Conservation (phyloP, 176 grass and related monocot species). For the Musa itinerans region DNA sequence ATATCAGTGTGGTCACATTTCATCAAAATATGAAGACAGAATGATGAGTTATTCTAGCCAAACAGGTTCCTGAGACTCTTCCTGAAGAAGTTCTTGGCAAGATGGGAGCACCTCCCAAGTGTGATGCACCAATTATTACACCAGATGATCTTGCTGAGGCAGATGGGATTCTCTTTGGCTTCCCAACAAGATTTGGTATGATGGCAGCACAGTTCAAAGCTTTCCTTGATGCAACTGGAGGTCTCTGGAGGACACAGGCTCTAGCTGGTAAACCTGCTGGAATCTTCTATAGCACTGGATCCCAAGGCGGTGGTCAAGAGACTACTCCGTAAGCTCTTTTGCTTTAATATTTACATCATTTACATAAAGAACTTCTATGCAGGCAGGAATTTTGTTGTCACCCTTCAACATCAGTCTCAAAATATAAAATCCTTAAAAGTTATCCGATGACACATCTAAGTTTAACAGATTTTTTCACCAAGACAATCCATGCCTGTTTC, state of each 20-base stretch:
- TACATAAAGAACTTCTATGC: too few species aligned
- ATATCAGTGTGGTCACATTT: too few species aligned
- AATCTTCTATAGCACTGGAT: neutral
- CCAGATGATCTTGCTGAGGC: neutral
- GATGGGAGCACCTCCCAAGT: neutral
- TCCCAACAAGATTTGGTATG: neutral
- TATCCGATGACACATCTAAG: too few species aligned
- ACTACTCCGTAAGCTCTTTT: neutral
- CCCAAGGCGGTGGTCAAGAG: neutral
- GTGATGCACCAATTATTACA: neutral
- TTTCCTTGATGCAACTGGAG: neutral
- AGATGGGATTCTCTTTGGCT: neutral
- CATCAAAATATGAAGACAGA: too few species aligned
- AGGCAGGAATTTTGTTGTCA: too few species aligned
- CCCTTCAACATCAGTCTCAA: too few species aligned
- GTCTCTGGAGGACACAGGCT: neutral
- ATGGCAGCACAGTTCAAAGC: neutral
- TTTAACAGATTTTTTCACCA: too few species aligned
- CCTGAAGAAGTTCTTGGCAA: neutral
- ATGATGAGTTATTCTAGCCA: too few species aligned
- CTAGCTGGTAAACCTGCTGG: neutral
- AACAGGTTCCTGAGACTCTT: slow-evolving; percentile 8
- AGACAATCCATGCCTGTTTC: too few species aligned
- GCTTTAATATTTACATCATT: too few species aligned
- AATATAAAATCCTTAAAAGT: too few species aligned